A percentile compares a stretch with the other conserved stretches of the same genome.
Conservation (phyloP, 176 grass and related monocot genomes). For the Eragrostis nindensis region DNA sequence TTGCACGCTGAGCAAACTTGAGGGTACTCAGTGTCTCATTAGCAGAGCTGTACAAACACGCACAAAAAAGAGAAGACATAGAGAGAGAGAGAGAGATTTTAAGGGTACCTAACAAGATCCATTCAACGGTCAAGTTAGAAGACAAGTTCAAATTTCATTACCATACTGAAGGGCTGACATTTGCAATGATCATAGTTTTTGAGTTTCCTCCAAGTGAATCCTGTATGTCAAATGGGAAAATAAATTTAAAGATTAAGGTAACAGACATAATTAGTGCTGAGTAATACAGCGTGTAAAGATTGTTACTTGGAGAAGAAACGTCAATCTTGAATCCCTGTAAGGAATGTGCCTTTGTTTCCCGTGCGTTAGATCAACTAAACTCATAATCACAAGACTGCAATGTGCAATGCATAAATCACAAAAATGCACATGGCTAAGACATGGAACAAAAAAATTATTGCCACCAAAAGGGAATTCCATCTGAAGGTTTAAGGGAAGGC, state of each 20-base stretch:
- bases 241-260: slow-evolving; percentile 35
- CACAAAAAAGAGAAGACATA: not conserved
- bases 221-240: slow-evolving; percentile 44
- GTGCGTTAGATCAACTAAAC: slow-evolving; percentile 83
- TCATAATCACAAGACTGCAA: slow-evolving; percentile 97
- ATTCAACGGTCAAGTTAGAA: slow-evolving; percentile 3
- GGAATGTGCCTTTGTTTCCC: slow-evolving; percentile 93
- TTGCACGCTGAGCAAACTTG: slow-evolving; percentile 95
- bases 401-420: slow-evolving; percentile 35
- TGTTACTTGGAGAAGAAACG: slow-evolving; percentile 96
- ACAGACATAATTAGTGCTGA: slow-evolving; percentile 11
- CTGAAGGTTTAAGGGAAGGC: slow-evolving; percentile 12
- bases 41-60: slow-evolving; percentile 53
- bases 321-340: slow-evolving; percentile 96
- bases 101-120: slow-evolving; percentile 34
- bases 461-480: slow-evolving; percentile 22
- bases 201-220: slow-evolving; percentile 98
- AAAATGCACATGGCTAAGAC: slow-evolving; percentile 21
- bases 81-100: slow-evolving; percentile 27
- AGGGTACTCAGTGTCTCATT: slow-evolving; percentile 97
- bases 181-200: slow-evolving; percentile 99
- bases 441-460: not conserved
- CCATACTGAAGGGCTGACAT: slow-evolving; percentile 93
- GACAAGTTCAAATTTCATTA: slow-evolving; percentile 38
- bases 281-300: slow-evolving; percentile 30